Base-by-base conservation (phyloP, 2,329 filamentous ascomycete genomes). In the Sporothrix dimorphospora region DNA sequence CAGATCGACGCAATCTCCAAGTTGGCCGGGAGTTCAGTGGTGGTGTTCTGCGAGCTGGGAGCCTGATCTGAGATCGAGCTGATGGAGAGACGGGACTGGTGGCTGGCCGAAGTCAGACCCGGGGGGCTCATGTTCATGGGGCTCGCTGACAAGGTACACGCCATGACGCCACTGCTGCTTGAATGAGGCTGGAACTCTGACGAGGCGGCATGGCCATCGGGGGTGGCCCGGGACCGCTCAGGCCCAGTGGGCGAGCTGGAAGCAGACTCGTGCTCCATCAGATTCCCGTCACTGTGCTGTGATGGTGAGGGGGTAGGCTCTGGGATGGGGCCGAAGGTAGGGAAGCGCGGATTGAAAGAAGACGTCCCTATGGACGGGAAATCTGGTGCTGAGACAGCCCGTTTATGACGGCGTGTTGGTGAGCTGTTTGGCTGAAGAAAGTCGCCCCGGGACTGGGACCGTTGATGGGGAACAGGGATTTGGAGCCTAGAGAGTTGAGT, bases 311-410 rank as follows among this genome's bases (percentile, higher is more conserved):
- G 75, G 5, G 76, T 78, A 1, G 76, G 77, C 34, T 79, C 79
- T 14, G 76, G 74, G 24, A 77, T 78, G 7, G 73, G 72, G 27
- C 75, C 75, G n/a, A 77, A 73, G 2, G 76, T 73, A 4, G 76
- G 73, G 19, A 72, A 76, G 1, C 72, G 74, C 40, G n/a, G 69
- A 42, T 57, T 74, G 75, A 71, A 78, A 63, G 40, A 74, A 69
- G 30, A 73, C 27, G 59, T 40, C 9, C 63, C 75, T n/a, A 79
- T 74, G 5, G 78, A 79, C 9, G 81, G 78, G 69, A 85, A 83
- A 72, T 84, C 81, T 12, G 86, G 85, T 7, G 85, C 86, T 9
- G 86, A 87, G 21, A 82, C 81, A 3, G 85, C 82, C 72, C 85
- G 79, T 76, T 86, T 87, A 76, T 88, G 85, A 47, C 79, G 76